Evolutionary conservation across 2,329 filamentous ascomycete species (phyloP).

Genomic region (Falciphora oryzae): DNA sequence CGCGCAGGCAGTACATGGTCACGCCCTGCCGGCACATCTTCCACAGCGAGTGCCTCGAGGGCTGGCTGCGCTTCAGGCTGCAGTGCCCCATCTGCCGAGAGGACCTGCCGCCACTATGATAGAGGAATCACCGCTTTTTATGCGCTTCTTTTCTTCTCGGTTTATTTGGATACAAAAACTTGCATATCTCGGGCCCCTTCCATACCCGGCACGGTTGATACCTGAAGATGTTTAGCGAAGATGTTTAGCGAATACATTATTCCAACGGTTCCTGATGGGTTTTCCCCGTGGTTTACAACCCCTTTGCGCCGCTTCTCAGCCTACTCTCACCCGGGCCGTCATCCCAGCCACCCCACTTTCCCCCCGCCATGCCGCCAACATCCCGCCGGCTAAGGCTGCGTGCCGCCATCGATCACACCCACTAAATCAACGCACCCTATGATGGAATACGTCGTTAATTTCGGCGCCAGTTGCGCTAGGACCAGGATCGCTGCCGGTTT

Average conservation of each 20-base stretch:
- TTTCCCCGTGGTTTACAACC: background rate
- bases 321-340: background rate
- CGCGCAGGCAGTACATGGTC: conserved; percentile 86
- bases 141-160: background rate
- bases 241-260: background rate
- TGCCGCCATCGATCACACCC: no score
- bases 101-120: conserved; percentile 71
- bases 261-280: background rate
- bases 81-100: conserved; percentile 96
- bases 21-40: conserved; percentile 97
- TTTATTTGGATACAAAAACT: background rate
- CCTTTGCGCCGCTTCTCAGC: no score
- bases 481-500: background rate
- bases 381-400: background rate
- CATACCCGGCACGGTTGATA: background rate
- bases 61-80: conserved; percentile 89
- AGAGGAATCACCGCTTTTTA: background rate
- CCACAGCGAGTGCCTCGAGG: conserved; percentile 84
- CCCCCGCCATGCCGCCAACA: background rate
- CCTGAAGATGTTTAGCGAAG: background rate
- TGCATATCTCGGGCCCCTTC: background rate
- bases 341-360: background rate
- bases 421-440: background rate
- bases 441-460: background rate
- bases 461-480: background rate